Evolutionary conservation across 164 flowering plant genomes (phyloP), one percentile per base, ranked within the genome.

Genomic region (Liriodendron chinense): DNA sequence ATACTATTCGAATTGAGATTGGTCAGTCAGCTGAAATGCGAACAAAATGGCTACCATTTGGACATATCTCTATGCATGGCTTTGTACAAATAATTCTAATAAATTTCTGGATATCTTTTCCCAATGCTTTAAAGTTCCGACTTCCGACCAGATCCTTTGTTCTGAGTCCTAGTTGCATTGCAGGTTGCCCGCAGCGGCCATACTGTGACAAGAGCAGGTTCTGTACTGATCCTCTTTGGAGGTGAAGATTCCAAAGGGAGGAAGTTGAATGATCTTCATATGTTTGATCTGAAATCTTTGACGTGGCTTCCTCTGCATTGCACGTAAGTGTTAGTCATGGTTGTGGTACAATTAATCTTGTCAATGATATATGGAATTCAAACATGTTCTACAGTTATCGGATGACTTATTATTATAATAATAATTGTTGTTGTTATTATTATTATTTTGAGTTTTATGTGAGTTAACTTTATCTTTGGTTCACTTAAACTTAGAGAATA

Each of bases 271-370:
- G 99, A 96, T 79, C 90, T 96, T n/a, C 92, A 94, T 82, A 92
- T 93, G 98, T 96, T 96, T 87, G 98, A 96, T 80, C 88, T 96
- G 23, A 96, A 93, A 84, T 90, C 99, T 70, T 78, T 86, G 65
- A 94, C 91, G 70, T 96, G 99, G 99, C 94, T 96, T 50, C 98
- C 99, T 77, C 91, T 94, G 71, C 92, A 91, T 78, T 92, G 92
- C 98, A 94, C 94, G 99, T 94, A 69, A 86, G 98, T 87, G 59
- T 18, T 16, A n/a, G 69, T 66, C 59, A 56, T 67, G 20, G 49
- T 9, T 67, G 49, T 20, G 66, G 4, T 48, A 18, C 47, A n/a
- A 20, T 34, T 23, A 28, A 9, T 21, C 53, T 72, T 63, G 1
- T 43, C 13, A 8, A 13, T 66, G 3, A 26, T 66, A 28, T 14